Base-by-base conservation (phyloP, 2,329 filamentous ascomycete species). In the Falciphora oryzae region DNA sequence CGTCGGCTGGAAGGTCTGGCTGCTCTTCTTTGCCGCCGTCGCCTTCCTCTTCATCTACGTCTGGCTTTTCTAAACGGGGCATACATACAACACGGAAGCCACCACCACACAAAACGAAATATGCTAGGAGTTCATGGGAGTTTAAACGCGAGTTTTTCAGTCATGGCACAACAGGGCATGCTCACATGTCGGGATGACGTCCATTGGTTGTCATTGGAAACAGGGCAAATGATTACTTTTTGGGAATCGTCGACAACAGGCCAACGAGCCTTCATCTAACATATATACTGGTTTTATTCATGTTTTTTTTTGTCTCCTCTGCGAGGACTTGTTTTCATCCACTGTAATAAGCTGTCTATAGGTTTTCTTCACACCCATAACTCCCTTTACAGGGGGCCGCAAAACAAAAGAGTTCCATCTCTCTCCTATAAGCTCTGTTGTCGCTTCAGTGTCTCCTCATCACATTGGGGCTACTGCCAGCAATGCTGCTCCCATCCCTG, bases 1-100 rank as follows among this genome's bases (percentile, higher is more conserved):
- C n/a, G 89, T 99, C 13, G 89, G 93, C 72, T 99, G 95, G 95
- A 94, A 86, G 77, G 90, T 93, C 65, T 99, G 95, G 95, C 76
- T 97, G 63, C 83, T 81, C 58, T 99, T 99, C 78, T 97, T 99
- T 75, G 83, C 87, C 7, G 90, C 88, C 50, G 91, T 98, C 25
- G 85, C 89, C 67, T 74, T 94, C 64, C 76, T 98, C 69, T 99
- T 99, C 76, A 86, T 87, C 70, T 99, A 94, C 76, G 94, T 98
- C 66, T 97, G 94, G 93, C 76, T 97, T 66, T 95, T 91, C 72
- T 94, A 75, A 83, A 38, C 1, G 14, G 13, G 35, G 60, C 35
- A 62, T 28, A 28, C 14, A 53, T n/a, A n/a, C 14, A 22, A 53
- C 44, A n/a, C 10, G 10, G 35, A 38, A 14, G 8, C 44, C 44